Conservation (phyloP, 2,329 filamentous ascomycete species). For the Macroventuria anomochaeta region DNA sequence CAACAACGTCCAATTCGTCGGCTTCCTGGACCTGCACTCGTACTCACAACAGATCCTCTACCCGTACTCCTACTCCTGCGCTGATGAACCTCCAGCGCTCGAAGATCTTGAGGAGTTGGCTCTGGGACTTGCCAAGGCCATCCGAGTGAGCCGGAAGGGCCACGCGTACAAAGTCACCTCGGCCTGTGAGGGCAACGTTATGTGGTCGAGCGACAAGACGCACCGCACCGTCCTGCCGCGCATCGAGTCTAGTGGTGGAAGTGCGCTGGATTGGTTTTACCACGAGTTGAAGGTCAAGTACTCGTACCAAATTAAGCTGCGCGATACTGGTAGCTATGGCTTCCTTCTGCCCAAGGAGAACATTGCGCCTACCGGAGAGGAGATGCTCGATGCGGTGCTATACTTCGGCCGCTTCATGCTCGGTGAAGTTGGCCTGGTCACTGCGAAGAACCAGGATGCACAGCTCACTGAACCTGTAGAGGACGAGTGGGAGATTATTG, state of each 20-base stretch:
- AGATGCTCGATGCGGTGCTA: conserved; percentile 81
- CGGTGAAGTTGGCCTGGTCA: conserved; percentile 48
- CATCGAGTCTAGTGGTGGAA: conserved; percentile 80
- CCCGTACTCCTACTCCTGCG: conserved; percentile 88
- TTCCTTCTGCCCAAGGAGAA: conserved; percentile 87
- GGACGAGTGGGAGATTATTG: neutral
- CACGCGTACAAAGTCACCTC: conserved; percentile 71
- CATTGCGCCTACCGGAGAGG: conserved; percentile 88
- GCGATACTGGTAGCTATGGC: conserved; percentile 92
- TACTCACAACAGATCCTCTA: conserved; percentile 96
- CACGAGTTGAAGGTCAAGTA: conserved; percentile 82
- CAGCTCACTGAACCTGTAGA: neutral
- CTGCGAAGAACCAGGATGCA: conserved; percentile 2
- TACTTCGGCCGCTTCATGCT: conserved; percentile 83
- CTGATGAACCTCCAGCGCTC: conserved; percentile 76
- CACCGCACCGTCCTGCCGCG: conserved; percentile 54
- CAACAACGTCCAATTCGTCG: conserved; percentile 78
- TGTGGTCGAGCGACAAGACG: conserved; percentile 40
- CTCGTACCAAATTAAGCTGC: conserved; percentile 91
- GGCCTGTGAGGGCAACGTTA: conserved; percentile 82
- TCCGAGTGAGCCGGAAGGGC: conserved; percentile 79
- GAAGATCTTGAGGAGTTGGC: conserved; percentile 93
- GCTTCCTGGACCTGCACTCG: conserved; percentile 87
- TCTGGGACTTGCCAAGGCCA: conserved; percentile 85
- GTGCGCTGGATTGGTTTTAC: conserved; percentile 94